A percentile compares a stretch with the other conserved stretches of the same genome.
phyloP scores from a whole-genome alignment of 2,329 filamentous ascomycete species.

The Dactylellina haptotyla region DNA sequence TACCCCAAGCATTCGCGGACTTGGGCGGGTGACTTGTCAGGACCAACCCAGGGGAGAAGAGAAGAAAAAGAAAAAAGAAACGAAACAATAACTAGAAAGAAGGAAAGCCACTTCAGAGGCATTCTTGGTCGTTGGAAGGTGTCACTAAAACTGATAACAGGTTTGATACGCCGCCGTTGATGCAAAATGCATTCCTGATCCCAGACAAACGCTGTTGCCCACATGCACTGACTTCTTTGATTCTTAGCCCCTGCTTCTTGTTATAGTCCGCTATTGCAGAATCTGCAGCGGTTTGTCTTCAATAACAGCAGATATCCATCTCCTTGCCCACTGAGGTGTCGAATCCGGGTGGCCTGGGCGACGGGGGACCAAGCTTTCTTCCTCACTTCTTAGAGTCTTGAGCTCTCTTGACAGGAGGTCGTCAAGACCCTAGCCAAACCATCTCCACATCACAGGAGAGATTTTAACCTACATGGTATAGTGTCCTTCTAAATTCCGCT shows the following conservation, averaged over 20 bases:
- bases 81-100: too few species aligned
- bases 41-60: neutral
- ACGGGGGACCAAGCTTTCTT: conserved; percentile 5
- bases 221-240: conserved; percentile 32
- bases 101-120: conserved; percentile 31
- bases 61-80: conserved; percentile 21
- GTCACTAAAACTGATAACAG: conserved; percentile 42
- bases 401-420: conserved; percentile 2
- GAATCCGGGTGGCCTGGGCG: neutral
- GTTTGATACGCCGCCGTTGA: conserved; percentile 40
- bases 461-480: conserved; percentile 37
- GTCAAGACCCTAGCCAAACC: conserved; percentile 20
- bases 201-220: conserved; percentile 37
- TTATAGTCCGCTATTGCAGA: conserved; percentile 6
- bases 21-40: conserved; percentile 32
- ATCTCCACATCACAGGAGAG: conserved; percentile 30
- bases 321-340: conserved; percentile 21
- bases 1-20: conserved; percentile 13
- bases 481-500: conserved; percentile 33
- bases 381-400: neutral
- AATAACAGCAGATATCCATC: conserved; percentile 15
- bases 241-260: conserved; percentile 34
- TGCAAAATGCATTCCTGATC: conserved; percentile 48
- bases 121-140: conserved; percentile 17
- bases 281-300: conserved; percentile 1